Evolutionary conservation across 306 rosid genomes (phyloP).

Genomic region (Adenanthera pavonina): DNA sequence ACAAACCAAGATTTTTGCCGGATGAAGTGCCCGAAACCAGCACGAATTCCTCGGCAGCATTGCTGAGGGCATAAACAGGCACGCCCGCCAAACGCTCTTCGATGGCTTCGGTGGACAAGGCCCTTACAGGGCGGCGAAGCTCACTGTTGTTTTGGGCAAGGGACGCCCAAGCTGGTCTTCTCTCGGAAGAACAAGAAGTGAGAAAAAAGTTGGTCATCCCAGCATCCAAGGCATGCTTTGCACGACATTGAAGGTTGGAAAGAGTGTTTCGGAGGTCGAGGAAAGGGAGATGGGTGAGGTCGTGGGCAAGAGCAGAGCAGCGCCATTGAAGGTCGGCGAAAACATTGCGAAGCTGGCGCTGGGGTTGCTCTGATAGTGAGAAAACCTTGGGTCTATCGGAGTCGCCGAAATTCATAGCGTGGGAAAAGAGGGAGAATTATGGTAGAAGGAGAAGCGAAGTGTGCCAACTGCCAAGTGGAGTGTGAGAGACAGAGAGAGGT

Average conservation of each 20-base stretch:
- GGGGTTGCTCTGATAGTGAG: constrained; percentile 44
- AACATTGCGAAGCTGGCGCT: constrained; percentile 46
- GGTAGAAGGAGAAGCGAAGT: not conserved
- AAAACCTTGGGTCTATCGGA: constrained; percentile 35
- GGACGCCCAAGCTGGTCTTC: constrained; percentile 65
- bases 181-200: constrained; percentile 28
- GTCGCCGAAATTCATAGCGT: constrained; percentile 45
- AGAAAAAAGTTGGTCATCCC: constrained; percentile 35
- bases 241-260: constrained; percentile 49
- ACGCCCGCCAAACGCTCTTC: constrained; percentile 85
- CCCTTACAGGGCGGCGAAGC: constrained; percentile 11
- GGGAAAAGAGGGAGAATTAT: not conserved
- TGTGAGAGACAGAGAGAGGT: not conserved
- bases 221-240: constrained; percentile 40
- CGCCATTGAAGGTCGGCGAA: constrained; percentile 51
- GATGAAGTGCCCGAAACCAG: constrained; percentile 75
- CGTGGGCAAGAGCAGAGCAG: constrained; percentile 51
- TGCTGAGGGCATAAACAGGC: constrained; percentile 92
- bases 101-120: constrained; percentile 68
- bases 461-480: not conserved
- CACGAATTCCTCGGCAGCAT: constrained; percentile 77
- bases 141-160: constrained; percentile 38
- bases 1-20: constrained; percentile 71
- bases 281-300: constrained; percentile 43
- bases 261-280: constrained; percentile 48